phyloP scores from a whole-genome alignment of 495 filamentous ascomycete genomes.

The Tuber umbilicatum region DNA sequence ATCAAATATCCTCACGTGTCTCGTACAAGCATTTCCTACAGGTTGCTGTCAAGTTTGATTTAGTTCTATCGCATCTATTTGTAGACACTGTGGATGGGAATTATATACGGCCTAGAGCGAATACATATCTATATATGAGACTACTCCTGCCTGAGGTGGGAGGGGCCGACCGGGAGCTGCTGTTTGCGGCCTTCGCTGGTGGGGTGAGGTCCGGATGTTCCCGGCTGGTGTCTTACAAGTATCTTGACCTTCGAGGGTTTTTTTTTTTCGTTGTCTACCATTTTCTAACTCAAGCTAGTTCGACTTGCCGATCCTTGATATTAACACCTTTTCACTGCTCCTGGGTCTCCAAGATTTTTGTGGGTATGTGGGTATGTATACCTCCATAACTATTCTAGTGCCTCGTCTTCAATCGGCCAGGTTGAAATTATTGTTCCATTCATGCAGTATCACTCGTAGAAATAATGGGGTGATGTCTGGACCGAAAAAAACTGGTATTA shows the following conservation, averaged over 20 bases:
- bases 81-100: not conserved
- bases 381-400: no score
- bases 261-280: no score
- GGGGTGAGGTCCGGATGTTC: no score
- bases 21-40: not conserved
- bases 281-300: no score
- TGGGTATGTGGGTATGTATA: no score
- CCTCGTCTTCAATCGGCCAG: no score
- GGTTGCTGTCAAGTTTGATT: not conserved
- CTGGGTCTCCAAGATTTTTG: no score
- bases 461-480: not conserved
- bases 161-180: not conserved
- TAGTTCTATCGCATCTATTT: not conserved
- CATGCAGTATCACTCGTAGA: not conserved
- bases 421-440: no score
- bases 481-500: not conserved
- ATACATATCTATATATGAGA: not conserved
- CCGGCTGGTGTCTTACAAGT: no score
- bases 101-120: not conserved
- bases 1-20: not conserved
- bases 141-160: not conserved
- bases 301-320: no score
- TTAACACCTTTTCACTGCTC: no score
- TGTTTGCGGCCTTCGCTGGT: not conserved
- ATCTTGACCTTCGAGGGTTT: no score